Percentiles rank a stretch among this genome's conserved stretches.
phyloP scores from a whole-genome alignment of 2,329 filamentous ascomycete species.

The Pyricularia grisea region DNA sequence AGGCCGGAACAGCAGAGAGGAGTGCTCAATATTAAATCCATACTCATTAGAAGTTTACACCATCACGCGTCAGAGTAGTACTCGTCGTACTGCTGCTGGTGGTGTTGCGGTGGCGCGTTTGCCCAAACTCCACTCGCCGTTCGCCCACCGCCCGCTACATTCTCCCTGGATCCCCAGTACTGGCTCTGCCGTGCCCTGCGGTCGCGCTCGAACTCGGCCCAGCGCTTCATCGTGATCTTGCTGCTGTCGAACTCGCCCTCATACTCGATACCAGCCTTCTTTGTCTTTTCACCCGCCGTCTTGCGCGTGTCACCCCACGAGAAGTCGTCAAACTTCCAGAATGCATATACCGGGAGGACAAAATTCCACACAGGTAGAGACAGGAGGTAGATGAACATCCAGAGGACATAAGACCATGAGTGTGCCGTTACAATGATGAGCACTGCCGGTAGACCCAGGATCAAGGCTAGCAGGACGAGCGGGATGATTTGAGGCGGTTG shows the following conservation, averaged over 20 bases:
- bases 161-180: conserved; percentile 46
- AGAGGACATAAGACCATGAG: conserved; percentile 81
- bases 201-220: conserved; percentile 86
- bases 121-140: conserved; percentile 29
- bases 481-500: conserved; percentile 79
- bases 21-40: neutral
- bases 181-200: conserved; percentile 29
- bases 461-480: conserved; percentile 77
- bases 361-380: conserved; percentile 98
- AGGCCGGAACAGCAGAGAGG: neutral
- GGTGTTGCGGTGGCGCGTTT: conserved; percentile 24
- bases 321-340: conserved; percentile 99
- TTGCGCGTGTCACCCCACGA: conserved; percentile 98
- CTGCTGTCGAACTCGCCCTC: conserved; percentile 97
- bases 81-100: conserved; percentile 39
- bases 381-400: conserved; percentile 94
- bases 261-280: conserved; percentile 77
- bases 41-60: neutral
- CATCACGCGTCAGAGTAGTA: conserved; percentile 44
- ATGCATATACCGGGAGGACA: conserved; percentile 84
- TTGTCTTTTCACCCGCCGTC: conserved; percentile 81
- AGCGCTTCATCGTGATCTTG: conserved; percentile 99
- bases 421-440: conserved; percentile 92
- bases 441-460: conserved; percentile 85
- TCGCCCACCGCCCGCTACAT: conserved; percentile 28